Evolutionary conservation across 345 rosid species (phyloP), one percentile per base, ranked within the genome.

Genomic region (Camelina neglecta): DNA sequence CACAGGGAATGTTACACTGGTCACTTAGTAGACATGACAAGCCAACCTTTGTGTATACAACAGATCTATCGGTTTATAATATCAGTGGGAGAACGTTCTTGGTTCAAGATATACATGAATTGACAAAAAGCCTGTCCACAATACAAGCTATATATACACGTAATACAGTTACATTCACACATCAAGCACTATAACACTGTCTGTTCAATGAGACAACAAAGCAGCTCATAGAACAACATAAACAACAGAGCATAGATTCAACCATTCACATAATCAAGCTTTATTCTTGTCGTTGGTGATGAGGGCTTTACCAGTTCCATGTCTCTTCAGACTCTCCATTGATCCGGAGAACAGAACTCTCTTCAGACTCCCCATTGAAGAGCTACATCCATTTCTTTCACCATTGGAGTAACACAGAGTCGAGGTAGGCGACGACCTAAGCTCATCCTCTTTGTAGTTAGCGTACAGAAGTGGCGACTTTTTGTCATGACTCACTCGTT

Each of bases 401-500:
- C 59, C 65, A 16, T 60, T 59, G 35, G 62, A 57, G 77, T 49
- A 66, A 72, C 73, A 42, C 64, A 78, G 69, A 72, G 73, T 78
- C 7, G 69, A 72, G 73, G 64, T 66, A 2, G 74, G 73, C 1
- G 81, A 78, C 1, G 44, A 65, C 18, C 35, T 44, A 50, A 41
- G 50, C 49, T 62, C 60, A 16, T 67, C 69, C 2, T 73, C 70
- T 2, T 60, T 62, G 13, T 69, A 54, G 7, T 54, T 44, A 6
- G 49, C 75, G 10, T 70, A 71, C 35, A 33, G 55, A 39, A 71
- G 38, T 2, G 67, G 59, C 36, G 85, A 61, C 4, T 73, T 82
- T 24, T 69, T 78, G 18, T 36, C 44, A 10, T 38, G 62, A 24
- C 18, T 59, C 35, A 10, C 13, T 48, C 76, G 77, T 12, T 73